Conservation (phyloP, 106 monocot species). For the Hemerocallis citrina region DNA sequence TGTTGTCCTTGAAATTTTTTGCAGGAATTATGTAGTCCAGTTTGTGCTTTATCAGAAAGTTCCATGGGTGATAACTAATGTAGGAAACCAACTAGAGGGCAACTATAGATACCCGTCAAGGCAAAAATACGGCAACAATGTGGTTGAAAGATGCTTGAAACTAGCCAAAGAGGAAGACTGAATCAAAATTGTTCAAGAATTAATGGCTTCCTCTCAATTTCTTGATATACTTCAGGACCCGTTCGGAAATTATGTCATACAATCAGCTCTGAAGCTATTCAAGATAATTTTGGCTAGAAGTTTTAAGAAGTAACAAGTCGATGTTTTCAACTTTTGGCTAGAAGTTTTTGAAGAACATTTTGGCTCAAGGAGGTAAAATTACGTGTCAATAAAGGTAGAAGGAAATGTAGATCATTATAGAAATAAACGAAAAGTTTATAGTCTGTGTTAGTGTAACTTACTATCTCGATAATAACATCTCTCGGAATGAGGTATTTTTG, state of each 20-base stretch:
- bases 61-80: slow-evolving; percentile 8
- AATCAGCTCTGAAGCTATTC: slow-evolving; percentile 25
- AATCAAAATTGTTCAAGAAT: slow-evolving; percentile 24
- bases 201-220: slow-evolving; percentile 13
- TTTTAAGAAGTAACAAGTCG: no score
- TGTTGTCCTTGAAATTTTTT: no score
- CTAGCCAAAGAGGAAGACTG: slow-evolving; percentile 4
- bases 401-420: no score
- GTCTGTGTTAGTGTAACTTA: no score
- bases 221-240: slow-evolving; percentile 25
- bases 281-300: slow-evolving; percentile 35
- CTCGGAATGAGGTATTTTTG: no score
- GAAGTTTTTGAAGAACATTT: no score
- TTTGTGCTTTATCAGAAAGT: slow-evolving; percentile 15
- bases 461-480: no score
- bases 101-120: slow-evolving; percentile 18
- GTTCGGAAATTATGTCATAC: slow-evolving; percentile 45
- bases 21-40: slow-evolving; percentile 49
- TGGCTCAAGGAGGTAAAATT: no score
- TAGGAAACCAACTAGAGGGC: slow-evolving; percentile 22
- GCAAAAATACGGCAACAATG: slow-evolving; percentile 41
- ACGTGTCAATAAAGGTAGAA: no score
- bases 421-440: no score
- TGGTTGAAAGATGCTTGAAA: slow-evolving; percentile 43
- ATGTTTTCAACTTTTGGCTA: no score